Evolutionary conservation across 2,329 filamentous ascomycete species (phyloP).

Genomic region (Trichoderma oligosporum): DNA sequence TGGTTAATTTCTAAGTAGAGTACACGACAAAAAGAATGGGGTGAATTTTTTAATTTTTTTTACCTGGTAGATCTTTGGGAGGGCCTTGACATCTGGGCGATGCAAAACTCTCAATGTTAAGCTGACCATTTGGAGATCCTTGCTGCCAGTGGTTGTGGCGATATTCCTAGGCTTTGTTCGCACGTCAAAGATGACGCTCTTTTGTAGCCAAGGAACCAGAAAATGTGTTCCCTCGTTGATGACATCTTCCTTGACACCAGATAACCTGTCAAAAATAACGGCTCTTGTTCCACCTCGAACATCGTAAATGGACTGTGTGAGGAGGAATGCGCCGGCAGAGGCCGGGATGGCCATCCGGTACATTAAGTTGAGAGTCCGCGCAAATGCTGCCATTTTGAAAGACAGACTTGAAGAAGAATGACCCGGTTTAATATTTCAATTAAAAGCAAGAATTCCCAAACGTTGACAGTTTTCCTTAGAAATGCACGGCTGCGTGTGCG

Average conservation of each 20-base stretch:
- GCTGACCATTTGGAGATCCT: constrained; percentile 99
- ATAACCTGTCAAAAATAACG: constrained; percentile 94
- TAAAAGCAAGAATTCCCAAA: neutral
- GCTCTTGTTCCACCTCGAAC: constrained; percentile 91
- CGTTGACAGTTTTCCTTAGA: neutral
- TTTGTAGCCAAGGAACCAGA: constrained; percentile 91
- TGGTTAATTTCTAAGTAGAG: too few species aligned
- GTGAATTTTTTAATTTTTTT: too few species aligned
- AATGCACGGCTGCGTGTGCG: neutral
- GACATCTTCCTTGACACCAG: constrained; percentile 88
- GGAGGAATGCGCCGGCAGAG: constrained; percentile 62
- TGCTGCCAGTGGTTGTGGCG: constrained; percentile 93
- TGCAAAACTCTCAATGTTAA: constrained; percentile 94
- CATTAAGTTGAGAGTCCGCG: constrained; percentile 56
- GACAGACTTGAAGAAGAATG: neutral
- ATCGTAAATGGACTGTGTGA: constrained; percentile 87
- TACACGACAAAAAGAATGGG: too few species aligned
- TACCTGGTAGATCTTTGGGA: constrained; percentile 99
- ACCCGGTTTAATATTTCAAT: neutral
- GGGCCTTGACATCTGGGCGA: constrained; percentile 82
- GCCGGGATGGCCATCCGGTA: constrained; percentile 71
- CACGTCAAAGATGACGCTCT: constrained; percentile 92
- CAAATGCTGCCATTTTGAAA: constrained; percentile 50
- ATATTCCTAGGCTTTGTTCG: constrained; percentile 97
- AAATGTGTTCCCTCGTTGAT: constrained; percentile 97